Evolutionary conservation across 1,284 basidiomycete species (phyloP).

Genomic region (Cryptococcus depauperatus): DNA sequence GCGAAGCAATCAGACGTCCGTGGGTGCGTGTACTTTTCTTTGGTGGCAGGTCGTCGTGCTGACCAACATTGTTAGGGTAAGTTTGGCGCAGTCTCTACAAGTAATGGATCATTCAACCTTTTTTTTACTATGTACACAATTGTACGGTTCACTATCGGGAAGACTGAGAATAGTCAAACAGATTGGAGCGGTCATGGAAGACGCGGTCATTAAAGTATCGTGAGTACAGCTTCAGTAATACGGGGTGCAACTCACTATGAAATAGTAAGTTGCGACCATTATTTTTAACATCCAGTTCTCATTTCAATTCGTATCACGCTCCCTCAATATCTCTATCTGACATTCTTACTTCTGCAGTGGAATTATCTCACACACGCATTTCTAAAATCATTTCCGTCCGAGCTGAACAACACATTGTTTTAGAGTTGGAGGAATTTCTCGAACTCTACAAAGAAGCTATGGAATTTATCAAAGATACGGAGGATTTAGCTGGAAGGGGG

Average conservation of each 20-base stretch:
- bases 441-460: constrained; percentile 76
- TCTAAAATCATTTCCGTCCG: constrained; percentile 71
- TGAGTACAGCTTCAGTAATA: constrained; percentile 5
- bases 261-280: background rate
- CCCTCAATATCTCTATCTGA: constrained; percentile 53
- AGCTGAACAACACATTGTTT: constrained; percentile 64
- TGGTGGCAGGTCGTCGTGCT: constrained; percentile 3
- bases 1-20: constrained; percentile 47
- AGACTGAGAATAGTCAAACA: constrained; percentile 64
- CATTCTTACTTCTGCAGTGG: constrained; percentile 67
- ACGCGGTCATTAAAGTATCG: constrained; percentile 49
- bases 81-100: constrained; percentile 55
- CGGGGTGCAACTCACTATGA: background rate
- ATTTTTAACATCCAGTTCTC: background rate
- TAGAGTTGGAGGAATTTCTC: constrained; percentile 68
- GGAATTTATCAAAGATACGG: constrained; percentile 79
- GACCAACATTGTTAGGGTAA: constrained; percentile 35
- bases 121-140: constrained; percentile 53
- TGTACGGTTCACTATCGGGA: constrained; percentile 61
- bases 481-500: constrained; percentile 77
- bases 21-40: constrained; percentile 41
- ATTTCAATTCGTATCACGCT: background rate
- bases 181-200: constrained; percentile 57
- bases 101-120: constrained; percentile 64
- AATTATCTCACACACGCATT: constrained; percentile 71